Conservation (phyloP, 2,329 filamentous ascomycete species). For the Sarocladium kiliense region DNA sequence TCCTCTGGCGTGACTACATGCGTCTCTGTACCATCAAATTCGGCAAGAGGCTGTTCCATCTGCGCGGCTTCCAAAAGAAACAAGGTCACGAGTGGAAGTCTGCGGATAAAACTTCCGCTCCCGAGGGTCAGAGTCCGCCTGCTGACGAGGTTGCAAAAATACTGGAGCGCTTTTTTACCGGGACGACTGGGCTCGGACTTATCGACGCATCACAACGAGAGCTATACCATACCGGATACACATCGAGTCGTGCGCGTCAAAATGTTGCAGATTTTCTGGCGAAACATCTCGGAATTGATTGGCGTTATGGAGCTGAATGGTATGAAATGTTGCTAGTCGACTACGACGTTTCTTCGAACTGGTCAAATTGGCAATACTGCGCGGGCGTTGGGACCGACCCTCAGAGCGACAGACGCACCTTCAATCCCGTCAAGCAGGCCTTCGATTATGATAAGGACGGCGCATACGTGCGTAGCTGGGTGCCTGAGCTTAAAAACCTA, state of each 20-base stretch:
- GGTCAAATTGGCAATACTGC: constrained; percentile 81
- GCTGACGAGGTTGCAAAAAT: constrained; percentile 40
- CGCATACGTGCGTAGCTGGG: constrained; percentile 65
- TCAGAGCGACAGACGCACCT: constrained; percentile 63
- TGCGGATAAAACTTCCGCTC: constrained; percentile 24
- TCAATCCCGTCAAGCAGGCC: constrained; percentile 78
- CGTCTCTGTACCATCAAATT: constrained; percentile 70
- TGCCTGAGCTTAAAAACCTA: constrained; percentile 59
- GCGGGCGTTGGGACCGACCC: constrained; percentile 78
- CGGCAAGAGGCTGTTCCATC: constrained; percentile 55
- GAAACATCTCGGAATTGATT: constrained; percentile 71
- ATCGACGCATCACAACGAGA: constrained; percentile 76
- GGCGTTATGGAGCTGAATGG: constrained; percentile 78
- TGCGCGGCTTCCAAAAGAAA: constrained; percentile 54
- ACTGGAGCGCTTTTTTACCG: constrained; percentile 56
- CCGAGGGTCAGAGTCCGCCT: constrained; percentile 30
- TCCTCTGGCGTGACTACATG: constrained; percentile 81
- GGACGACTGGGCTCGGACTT: constrained; percentile 68
- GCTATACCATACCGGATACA: constrained; percentile 70
- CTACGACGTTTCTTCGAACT: constrained; percentile 72
- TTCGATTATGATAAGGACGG: constrained; percentile 71
- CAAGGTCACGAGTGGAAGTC: constrained; percentile 45
- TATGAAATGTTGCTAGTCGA: constrained; percentile 72
- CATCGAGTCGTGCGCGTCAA: constrained; percentile 69
- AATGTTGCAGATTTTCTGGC: constrained; percentile 71